Evolutionary conservation across 2,329 filamentous ascomycete genomes (phyloP).

Genomic region (Scleromitrula shiraiana): DNA sequence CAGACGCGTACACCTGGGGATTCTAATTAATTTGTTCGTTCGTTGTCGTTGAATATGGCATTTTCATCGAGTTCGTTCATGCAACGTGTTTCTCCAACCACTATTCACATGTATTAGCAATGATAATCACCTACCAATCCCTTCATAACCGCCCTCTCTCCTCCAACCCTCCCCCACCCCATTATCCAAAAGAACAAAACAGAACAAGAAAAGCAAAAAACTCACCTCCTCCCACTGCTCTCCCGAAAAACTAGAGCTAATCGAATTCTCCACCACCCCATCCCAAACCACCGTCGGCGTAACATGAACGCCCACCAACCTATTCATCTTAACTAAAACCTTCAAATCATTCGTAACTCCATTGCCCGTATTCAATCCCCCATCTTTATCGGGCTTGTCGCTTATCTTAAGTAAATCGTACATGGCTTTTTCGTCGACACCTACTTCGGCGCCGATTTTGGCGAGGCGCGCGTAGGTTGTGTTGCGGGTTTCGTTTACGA

Average conservation of each 20-base stretch:
- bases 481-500: conserved; percentile 80
- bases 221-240: conserved; percentile 67
- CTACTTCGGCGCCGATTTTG: conserved; percentile 58
- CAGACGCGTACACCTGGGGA: no score
- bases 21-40: no score
- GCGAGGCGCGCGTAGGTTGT: conserved; percentile 73
- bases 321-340: conserved; percentile 69
- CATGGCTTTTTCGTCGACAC: conserved; percentile 62
- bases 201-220: neutral
- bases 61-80: neutral
- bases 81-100: conserved; percentile 7
- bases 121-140: neutral
- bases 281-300: conserved; percentile 87
- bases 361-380: conserved; percentile 70
- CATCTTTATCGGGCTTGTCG: conserved; percentile 58
- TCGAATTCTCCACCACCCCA: conserved; percentile 70
- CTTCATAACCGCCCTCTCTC: neutral
- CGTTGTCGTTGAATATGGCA: neutral
- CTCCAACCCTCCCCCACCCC: neutral
- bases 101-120: neutral
- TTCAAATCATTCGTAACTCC: conserved; percentile 79
- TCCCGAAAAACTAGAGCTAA: conserved; percentile 69
- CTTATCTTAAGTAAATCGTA: conserved; percentile 61
- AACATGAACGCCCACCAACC: conserved; percentile 78
- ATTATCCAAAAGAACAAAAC: neutral